phyloP scores from a whole-genome alignment of 2,329 filamentous ascomycete species.

The Truncatella angustata region DNA sequence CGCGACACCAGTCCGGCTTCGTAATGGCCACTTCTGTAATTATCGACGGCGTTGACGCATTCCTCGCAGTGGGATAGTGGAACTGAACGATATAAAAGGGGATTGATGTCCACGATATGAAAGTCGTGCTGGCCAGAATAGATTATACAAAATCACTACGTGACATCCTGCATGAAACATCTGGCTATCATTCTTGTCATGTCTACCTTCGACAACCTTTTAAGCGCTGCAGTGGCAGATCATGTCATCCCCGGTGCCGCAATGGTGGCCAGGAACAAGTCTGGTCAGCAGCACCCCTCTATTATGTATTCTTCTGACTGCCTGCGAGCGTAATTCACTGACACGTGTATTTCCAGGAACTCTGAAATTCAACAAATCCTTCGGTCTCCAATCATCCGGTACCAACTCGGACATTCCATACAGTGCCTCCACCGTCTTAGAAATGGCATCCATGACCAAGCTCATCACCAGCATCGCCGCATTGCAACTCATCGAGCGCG shows the following conservation, averaged over 20 bases:
- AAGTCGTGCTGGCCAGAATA: too few relatives aligned
- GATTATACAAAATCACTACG: too few relatives aligned
- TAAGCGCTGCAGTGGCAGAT: conserved; percentile 10
- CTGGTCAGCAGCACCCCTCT: conserved; percentile 10
- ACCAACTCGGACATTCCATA: conserved; percentile 4
- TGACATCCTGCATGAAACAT: too few relatives aligned
- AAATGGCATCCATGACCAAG: conserved; percentile 35
- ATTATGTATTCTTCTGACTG: too few relatives aligned
- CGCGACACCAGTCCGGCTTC: too few relatives aligned
- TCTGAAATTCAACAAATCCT: conserved; percentile 10
- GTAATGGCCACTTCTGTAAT: too few relatives aligned
- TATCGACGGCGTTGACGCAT: too few relatives aligned
- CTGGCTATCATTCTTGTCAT: conserved; percentile 5
- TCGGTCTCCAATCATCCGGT: background rate
- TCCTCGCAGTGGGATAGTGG: too few relatives aligned
- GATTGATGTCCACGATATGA: too few relatives aligned
- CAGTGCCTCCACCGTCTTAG: conserved; percentile 26
- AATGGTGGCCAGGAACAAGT: conserved; percentile 13
- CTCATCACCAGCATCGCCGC: conserved; percentile 43
- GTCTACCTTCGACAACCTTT: conserved; percentile 12
- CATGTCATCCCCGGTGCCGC: conserved; percentile 12
- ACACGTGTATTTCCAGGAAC: conserved; percentile 11
- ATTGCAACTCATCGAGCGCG: conserved; percentile 45
- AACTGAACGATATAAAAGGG: too few relatives aligned
- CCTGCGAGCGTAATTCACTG: too few relatives aligned